phyloP scores from a whole-genome alignment of 2,329 filamentous ascomycete species.

The Elsinoe necatrix region DNA sequence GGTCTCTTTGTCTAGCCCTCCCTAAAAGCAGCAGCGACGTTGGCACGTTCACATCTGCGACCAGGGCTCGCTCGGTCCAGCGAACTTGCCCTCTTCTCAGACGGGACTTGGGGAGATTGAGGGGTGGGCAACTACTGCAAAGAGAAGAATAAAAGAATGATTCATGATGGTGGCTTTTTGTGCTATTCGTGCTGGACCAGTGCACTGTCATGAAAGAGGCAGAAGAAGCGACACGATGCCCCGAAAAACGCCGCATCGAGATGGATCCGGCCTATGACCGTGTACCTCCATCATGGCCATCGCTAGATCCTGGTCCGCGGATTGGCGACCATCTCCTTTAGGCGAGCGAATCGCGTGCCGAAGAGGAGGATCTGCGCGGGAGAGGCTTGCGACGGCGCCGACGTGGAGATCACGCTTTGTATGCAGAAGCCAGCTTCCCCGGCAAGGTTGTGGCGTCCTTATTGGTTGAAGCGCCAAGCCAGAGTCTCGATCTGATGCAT shows the following conservation, averaged over 20 bases:
- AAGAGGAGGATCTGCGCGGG: constrained; percentile 6
- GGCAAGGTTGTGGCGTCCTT: constrained; percentile 1
- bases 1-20: constrained; percentile 1
- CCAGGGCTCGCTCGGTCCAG: neutral
- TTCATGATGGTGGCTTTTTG: neutral
- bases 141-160: neutral
- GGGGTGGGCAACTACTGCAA: neutral
- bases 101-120: neutral
- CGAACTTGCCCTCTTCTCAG: neutral
- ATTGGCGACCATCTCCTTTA: constrained; percentile 2
- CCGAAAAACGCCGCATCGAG: neutral
- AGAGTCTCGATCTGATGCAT: neutral
- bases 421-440: constrained; percentile 4
- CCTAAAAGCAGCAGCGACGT: neutral
- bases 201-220: neutral
- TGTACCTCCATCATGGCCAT: neutral
- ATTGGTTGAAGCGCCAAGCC: neutral
- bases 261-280: constrained; percentile 4
- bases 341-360: constrained; percentile 4
- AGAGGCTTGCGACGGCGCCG: constrained; percentile 12
- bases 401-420: constrained; percentile 11
- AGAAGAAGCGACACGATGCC: neutral
- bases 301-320: constrained; percentile 14
- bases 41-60: constrained; percentile 1
- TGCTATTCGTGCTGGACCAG: neutral